Base-by-base conservation (phyloP, 306 rosid species). In the Herpetospermum pedunculosum region DNA sequence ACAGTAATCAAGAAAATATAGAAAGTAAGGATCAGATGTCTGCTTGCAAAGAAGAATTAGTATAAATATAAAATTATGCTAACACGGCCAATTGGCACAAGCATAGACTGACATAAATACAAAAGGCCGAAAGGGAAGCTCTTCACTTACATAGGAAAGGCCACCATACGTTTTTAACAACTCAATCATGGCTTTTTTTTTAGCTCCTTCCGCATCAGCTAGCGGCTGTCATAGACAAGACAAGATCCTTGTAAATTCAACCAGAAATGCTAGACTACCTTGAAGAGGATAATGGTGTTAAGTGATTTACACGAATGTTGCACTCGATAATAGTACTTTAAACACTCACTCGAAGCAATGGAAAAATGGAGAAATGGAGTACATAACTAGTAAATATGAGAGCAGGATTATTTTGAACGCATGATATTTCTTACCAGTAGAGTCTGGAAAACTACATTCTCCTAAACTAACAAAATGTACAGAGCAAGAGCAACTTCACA, bases 191-290 rank as follows among this genome's bases (percentile, higher is more conserved):
- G 50, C 14, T 18, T 32, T 81, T 82, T 73, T 85, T 67, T 84
- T 89, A 78, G 96, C 95, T 75, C 99, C 99, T 80, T 95, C 99
- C 1, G 99, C 99, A 87, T 95, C 99, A 19, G 99, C 99, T 64
- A 95, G 87, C 77, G 96, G 99, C 99, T 95, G 84, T 71, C 74
- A 59, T 74, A 14, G 76, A 70, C 32, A 47, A 76, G 43, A 55
- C 49, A 69, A 46, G 63, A 72, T 72, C 34, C 49, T 52, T 35
- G 23, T 19, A 72, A 47, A 12, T 30, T 8, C 38, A 34, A 72
- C 26, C 18, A 41, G n/a, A 72, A 21, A 41, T 26, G 15, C n/a
- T 23, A 37, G 57, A 5, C 0, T 23, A 28, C 14, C 21, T 40
- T 25, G 13, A 25, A 26, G 15, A 69, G 37, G 30, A 26, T 26